Percentiles rank a stretch among this genome's conserved stretches.
Evolutionary conservation across 164 flowering plant species (phyloP).

Genomic region (Platanus orientalis): DNA sequence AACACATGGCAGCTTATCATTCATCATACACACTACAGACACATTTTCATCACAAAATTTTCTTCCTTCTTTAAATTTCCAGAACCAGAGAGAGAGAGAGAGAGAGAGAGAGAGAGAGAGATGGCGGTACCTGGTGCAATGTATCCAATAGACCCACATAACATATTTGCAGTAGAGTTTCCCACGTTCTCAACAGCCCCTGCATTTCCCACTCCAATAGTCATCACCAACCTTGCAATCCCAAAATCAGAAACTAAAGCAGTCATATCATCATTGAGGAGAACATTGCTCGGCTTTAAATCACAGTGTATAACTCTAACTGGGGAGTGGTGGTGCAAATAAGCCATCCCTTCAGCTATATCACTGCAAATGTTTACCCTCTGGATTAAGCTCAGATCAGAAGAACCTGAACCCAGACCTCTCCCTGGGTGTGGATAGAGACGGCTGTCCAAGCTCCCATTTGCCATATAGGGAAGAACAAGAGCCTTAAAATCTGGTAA

Average conservation of each 20-base stretch:
- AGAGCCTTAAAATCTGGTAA: conserved; percentile 49
- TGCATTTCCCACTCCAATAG: conserved; percentile 22
- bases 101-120: too few species aligned
- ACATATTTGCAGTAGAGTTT: conserved; percentile 35
- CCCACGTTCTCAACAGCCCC: conserved; percentile 29
- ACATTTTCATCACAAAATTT: too few species aligned
- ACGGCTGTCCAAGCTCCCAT: conserved; percentile 46
- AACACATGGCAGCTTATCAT: too few species aligned
- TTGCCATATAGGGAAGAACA: conserved; percentile 49
- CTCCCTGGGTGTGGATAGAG: conserved; percentile 28
- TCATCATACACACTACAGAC: too few species aligned
- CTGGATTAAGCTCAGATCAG: conserved; percentile 33
- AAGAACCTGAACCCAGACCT: conserved; percentile 22
- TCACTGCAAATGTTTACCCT: conserved; percentile 47
- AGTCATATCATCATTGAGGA: conserved; percentile 52
- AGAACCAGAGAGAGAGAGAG: too few species aligned
- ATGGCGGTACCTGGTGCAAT: conserved; percentile 44
- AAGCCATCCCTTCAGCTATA: conserved; percentile 56
- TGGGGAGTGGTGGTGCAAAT: conserved; percentile 55
- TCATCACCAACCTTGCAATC: conserved; percentile 36
- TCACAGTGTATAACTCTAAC: conserved; percentile 52
- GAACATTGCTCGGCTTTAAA: conserved; percentile 55
- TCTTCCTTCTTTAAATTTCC: too few species aligned
- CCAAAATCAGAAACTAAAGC: conserved; percentile 55
- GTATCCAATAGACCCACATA: conserved; percentile 43